phyloP scores from a whole-genome alignment of 2,329 filamentous ascomycete genomes.

The Ilyonectria sp. region DNA sequence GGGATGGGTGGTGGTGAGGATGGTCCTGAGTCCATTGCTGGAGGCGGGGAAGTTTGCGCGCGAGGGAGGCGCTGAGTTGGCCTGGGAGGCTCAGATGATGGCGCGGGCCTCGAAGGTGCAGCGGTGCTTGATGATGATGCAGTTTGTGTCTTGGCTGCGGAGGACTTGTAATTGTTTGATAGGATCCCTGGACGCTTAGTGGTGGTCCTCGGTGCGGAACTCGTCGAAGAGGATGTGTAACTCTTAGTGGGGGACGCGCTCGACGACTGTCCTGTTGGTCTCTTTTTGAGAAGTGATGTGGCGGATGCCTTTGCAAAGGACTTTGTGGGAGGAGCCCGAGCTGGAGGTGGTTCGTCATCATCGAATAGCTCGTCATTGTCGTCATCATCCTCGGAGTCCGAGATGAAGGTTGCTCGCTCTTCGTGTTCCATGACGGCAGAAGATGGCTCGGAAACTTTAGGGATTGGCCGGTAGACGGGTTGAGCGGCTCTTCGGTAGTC shows the following conservation, averaged over 20 bases:
- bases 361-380: conserved; percentile 50
- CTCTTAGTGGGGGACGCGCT: conserved; percentile 12
- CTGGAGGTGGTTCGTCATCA: conserved; percentile 37
- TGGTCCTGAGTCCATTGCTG: conserved; percentile 32
- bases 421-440: conserved; percentile 51
- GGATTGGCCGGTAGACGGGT: conserved; percentile 50
- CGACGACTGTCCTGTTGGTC: conserved; percentile 22
- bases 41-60: conserved; percentile 41
- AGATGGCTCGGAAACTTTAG: conserved; percentile 39
- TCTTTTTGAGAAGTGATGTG: conserved; percentile 43
- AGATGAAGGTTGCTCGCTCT: conserved; percentile 56
- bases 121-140: conserved; percentile 26
- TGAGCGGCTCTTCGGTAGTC: conserved; percentile 64
- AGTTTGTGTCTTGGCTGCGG: conserved; percentile 35
- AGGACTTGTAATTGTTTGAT: conserved; percentile 47
- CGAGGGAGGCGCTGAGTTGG: conserved; percentile 36
- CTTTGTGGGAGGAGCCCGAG: conserved; percentile 28
- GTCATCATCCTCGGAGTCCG: conserved; percentile 56
- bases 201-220: conserved; percentile 17
- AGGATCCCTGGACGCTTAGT: conserved; percentile 45
- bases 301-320: conserved; percentile 26
- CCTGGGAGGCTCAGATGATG: conserved; percentile 28
- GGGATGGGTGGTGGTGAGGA: conserved; percentile 40
- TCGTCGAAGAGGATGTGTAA: conserved; percentile 19
- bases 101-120: conserved; percentile 23